Conservation (phyloP, 768 basidiomycete species). For the Pisolithus albus region DNA sequence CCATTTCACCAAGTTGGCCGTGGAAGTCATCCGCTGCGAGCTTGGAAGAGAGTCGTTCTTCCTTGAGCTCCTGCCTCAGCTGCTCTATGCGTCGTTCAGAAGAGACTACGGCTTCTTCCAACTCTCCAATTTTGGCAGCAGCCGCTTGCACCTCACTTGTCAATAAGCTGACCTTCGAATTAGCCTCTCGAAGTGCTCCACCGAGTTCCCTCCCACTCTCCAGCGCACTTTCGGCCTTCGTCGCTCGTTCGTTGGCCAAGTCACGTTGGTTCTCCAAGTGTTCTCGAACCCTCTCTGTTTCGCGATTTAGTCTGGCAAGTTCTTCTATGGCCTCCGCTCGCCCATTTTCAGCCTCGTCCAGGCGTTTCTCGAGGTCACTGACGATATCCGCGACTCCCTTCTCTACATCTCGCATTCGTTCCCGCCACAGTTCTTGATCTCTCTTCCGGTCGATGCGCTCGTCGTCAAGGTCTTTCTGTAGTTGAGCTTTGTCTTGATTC, state of each 20-base stretch:
- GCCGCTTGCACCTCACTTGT: constrained; percentile 56
- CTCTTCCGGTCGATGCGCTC: constrained; percentile 53
- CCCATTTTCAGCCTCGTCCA: constrained; percentile 45
- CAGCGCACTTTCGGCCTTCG: constrained; percentile 57
- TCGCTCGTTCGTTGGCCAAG: constrained; percentile 49
- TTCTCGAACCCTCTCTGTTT: constrained; percentile 38
- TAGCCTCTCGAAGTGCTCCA: constrained; percentile 57
- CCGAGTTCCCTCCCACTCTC: constrained; percentile 65
- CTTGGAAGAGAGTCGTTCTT: constrained; percentile 40
- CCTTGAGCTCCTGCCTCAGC: constrained; percentile 50
- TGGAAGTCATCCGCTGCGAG: constrained; percentile 36
- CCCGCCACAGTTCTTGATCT: constrained; percentile 67
- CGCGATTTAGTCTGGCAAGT: constrained; percentile 34
- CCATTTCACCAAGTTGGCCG: constrained; percentile 26
- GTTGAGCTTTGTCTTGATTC: constrained; percentile 39
- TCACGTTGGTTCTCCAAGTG: constrained; percentile 48
- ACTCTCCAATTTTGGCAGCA: constrained; percentile 49
- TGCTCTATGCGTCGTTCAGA: constrained; percentile 48
- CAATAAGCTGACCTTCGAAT: constrained; percentile 49
- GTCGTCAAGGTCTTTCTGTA: constrained; percentile 41
- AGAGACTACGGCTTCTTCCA: constrained; percentile 53
- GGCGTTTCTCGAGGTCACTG: constrained; percentile 52
- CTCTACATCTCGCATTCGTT: constrained; percentile 66
- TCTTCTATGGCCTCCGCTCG: constrained; percentile 35
- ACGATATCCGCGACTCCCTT: constrained; percentile 62